Evolutionary conservation across 2,329 filamentous ascomycete genomes (phyloP).

Genomic region (Scytalidium sp.): DNA sequence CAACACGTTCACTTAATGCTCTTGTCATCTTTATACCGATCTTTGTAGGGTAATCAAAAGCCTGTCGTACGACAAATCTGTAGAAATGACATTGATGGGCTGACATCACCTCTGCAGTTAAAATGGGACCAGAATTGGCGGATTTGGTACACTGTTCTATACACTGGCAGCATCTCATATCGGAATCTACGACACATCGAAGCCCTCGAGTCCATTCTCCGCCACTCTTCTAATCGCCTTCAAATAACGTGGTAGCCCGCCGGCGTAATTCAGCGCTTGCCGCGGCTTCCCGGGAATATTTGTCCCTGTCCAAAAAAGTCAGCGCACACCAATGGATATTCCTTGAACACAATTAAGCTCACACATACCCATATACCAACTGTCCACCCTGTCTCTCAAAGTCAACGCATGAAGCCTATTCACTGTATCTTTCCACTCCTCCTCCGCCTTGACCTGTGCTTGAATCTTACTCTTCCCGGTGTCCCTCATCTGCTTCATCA

Average conservation of each 20-base stretch:
- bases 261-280: conserved; percentile 49
- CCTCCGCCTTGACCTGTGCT: conserved; percentile 25
- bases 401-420: conserved; percentile 23
- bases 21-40: no score
- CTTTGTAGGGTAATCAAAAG: no score
- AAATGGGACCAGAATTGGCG: no score
- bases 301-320: not conserved
- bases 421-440: conserved; percentile 25
- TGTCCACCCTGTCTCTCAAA: conserved; percentile 28
- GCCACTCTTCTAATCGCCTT: not conserved
- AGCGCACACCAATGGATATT: not conserved
- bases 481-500: conserved; percentile 27
- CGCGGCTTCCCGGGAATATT: conserved; percentile 38
- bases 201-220: not conserved
- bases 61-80: no score
- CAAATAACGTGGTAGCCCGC: conserved; percentile 14
- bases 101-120: no score
- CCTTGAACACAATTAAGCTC: no score
- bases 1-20: no score
- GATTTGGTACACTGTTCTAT: no score
- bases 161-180: no score
- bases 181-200: no score
- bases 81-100: no score
- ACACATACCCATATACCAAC: conserved; percentile 37
- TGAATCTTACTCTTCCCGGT: conserved; percentile 29